Conservation (phyloP, 1,139 yeast species). For the Kodamaea plutei region DNA sequence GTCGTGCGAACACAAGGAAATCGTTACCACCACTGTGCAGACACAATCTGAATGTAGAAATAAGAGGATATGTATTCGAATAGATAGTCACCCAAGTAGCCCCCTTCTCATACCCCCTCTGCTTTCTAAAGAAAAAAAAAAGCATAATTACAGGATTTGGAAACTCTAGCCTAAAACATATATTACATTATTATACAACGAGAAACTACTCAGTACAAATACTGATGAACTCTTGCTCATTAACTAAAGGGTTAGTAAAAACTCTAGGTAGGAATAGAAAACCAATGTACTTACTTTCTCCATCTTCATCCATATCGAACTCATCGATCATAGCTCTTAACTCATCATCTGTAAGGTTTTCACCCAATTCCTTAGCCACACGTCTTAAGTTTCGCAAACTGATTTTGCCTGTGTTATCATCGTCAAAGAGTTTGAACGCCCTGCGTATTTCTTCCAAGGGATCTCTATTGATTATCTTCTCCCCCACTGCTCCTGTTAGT, state of each 20-base stretch:
- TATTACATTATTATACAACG: too few species aligned
- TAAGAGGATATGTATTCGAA: too few species aligned
- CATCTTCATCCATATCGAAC: conserved; percentile 95
- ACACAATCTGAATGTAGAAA: too few species aligned
- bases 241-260: conserved; percentile 43
- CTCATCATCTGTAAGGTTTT: conserved; percentile 87
- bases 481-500: conserved; percentile 65
- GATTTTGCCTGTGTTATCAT: conserved; percentile 84
- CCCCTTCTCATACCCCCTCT: too few species aligned
- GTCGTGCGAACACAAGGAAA: conserved; percentile 7
- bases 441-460: conserved; percentile 89
- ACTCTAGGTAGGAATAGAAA: too few species aligned
- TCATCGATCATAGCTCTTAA: conserved; percentile 96
- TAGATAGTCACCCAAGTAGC: too few species aligned
- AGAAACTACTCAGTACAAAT: conserved; percentile 75
- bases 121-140: too few species aligned
- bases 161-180: too few species aligned
- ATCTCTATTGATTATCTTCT: conserved; percentile 75
- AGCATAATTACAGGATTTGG: too few species aligned
- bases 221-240: conserved; percentile 87
- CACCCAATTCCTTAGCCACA: conserved; percentile 92
- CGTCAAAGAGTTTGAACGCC: conserved; percentile 88
- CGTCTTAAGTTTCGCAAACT: conserved; percentile 76
- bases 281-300: conserved; percentile 55
- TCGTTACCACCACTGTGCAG: too few species aligned